Conservation (phyloP, 2,329 filamentous ascomycete genomes). For the Penicillium sp. region DNA sequence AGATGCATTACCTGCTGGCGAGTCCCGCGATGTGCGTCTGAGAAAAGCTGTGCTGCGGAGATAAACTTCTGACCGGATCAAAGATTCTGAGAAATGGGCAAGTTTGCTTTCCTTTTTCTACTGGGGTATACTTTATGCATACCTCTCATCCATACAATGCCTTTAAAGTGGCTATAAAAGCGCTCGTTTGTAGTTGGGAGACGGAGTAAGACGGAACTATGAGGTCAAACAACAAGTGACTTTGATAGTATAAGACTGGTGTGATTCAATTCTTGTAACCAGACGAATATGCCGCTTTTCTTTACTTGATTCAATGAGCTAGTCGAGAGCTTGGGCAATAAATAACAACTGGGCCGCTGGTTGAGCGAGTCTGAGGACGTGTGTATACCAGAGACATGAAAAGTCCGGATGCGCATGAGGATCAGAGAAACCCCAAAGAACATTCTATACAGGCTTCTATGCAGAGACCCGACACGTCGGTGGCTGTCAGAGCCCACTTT, state of each 20-base stretch:
- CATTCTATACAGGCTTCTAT: conserved; percentile 36
- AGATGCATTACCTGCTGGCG: conserved; percentile 26
- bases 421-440: conserved; percentile 23
- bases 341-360: conserved; percentile 13
- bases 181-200: not conserved
- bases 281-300: not conserved
- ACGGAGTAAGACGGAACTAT: not conserved
- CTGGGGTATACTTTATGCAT: not conserved
- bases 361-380: conserved; percentile 11
- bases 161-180: not conserved
- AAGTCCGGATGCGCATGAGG: not conserved
- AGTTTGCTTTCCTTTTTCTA: not conserved
- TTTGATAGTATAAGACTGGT: not conserved
- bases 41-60: conserved; percentile 15
- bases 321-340: not conserved
- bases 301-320: not conserved
- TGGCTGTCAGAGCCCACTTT: conserved; percentile 11
- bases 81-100: conserved; percentile 5
- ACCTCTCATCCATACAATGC: not conserved
- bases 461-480: conserved; percentile 27
- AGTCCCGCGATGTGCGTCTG: conserved; percentile 18
- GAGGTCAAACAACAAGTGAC: not conserved
- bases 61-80: conserved; percentile 22
- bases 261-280: not conserved
- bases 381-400: conserved; percentile 4